Evolutionary conservation across 2,329 filamentous ascomycete genomes (phyloP).

Genomic region (Colletotrichum sp.): DNA sequence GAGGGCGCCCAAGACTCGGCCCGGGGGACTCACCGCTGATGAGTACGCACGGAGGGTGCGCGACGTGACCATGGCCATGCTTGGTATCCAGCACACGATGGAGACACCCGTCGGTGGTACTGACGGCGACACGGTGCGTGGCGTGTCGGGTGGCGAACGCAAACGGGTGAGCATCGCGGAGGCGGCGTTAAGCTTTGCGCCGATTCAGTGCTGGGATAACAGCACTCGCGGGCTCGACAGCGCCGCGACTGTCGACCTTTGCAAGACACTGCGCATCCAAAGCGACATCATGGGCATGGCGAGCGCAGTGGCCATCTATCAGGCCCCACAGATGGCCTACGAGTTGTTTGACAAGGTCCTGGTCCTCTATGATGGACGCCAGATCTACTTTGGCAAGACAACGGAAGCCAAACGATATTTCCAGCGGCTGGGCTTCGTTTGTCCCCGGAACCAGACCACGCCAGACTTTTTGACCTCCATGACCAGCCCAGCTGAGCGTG

Average conservation of each 20-base stretch:
- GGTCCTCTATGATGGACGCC: slow-evolving; percentile 70
- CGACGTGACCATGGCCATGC: slow-evolving; percentile 73
- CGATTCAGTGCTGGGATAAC: slow-evolving; percentile 74
- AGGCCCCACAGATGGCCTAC: slow-evolving; percentile 51
- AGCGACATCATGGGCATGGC: slow-evolving; percentile 64
- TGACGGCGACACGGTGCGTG: slow-evolving; percentile 63
- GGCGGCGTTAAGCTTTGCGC: slow-evolving; percentile 46
- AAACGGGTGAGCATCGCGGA: slow-evolving; percentile 81
- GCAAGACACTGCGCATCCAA: slow-evolving; percentile 62
- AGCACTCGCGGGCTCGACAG: slow-evolving; percentile 68
- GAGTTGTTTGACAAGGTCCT: slow-evolving; percentile 70
- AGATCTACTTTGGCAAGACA: slow-evolving; percentile 52
- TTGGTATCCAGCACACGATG: slow-evolving; percentile 73
- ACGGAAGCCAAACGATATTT: slow-evolving; percentile 30
- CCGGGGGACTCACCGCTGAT: slow-evolving; percentile 46
- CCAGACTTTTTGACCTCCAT: slow-evolving; percentile 72
- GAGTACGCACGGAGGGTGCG: slow-evolving; percentile 59
- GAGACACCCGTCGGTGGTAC: slow-evolving; percentile 74
- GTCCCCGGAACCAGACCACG: slow-evolving; percentile 60
- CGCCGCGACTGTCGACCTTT: slow-evolving; percentile 70
- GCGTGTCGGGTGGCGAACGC: slow-evolving; percentile 67
- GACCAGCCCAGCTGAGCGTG: slow-evolving; percentile 43
- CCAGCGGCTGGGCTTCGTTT: slow-evolving; percentile 59
- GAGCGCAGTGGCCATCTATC: slow-evolving; percentile 68
- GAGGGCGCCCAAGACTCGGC: slow-evolving; percentile 51